These are phyloP conservation scores for Hanseniaspora nectarophila DNA, from an alignment of 805 yeast species.

Conservation along the genomic window DNA sequence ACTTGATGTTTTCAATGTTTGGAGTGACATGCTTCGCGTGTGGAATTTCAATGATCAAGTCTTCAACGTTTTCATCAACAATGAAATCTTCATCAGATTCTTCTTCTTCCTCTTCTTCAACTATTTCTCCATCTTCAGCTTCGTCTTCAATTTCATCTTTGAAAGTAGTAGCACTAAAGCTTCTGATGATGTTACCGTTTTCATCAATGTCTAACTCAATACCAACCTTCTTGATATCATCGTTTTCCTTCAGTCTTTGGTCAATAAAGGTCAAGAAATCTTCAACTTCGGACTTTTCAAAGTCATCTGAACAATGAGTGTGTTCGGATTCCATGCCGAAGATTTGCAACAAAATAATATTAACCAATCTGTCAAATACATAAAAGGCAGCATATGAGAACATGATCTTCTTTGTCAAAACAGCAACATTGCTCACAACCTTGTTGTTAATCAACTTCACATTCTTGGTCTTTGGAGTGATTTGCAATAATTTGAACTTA, in stretches of 20 bases:
- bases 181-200: conserved; percentile 3
- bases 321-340: conserved; percentile 6
- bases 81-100: not conserved
- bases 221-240: conserved; percentile 6
- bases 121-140: conserved; percentile 5
- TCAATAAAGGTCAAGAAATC: not conserved
- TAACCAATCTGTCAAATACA: conserved; percentile 5
- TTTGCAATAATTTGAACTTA: not conserved
- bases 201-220: conserved; percentile 9
- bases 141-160: not conserved
- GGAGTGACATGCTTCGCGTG: not conserved
- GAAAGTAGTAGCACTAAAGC: conserved; percentile 3
- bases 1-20: conserved; percentile 4
- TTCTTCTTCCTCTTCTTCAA: not conserved
- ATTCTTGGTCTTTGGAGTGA: not conserved
- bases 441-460: not conserved
- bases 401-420: conserved; percentile 7
- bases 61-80: conserved; percentile 1
- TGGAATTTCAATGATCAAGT: conserved; percentile 1
- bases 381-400: conserved; percentile 6
- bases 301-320: not conserved
- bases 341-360: not conserved
- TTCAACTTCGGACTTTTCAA: not conserved
- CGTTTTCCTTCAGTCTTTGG: not conserved
- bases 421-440: conserved; percentile 2